A percentile compares a stretch with the other conserved stretches of the same genome.
Conservation (phyloP, 768 basidiomycete genomes). For the Suillus subalutaceus region DNA sequence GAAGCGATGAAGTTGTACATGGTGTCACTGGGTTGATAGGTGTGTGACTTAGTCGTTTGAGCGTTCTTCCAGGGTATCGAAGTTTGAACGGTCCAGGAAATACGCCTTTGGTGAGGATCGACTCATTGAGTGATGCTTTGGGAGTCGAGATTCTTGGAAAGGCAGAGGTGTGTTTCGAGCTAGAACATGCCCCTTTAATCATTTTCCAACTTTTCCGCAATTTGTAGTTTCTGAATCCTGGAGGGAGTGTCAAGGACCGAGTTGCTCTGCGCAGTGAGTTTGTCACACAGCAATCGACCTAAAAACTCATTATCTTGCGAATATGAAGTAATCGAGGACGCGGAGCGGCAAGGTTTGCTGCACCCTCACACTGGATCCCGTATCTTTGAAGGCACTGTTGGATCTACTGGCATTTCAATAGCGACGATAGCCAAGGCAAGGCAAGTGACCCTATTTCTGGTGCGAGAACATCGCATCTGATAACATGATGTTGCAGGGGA, state of each 20-base stretch:
- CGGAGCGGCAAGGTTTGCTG: slow-evolving; percentile 80
- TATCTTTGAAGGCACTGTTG: slow-evolving; percentile 97
- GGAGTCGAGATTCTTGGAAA: slow-evolving; percentile 96
- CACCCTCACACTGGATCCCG: slow-evolving; percentile 87
- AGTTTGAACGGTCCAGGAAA: slow-evolving; percentile 62
- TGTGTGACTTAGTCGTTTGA: slow-evolving; percentile 34
- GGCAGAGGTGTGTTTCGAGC: slow-evolving; percentile 66
- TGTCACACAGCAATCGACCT: background rate
- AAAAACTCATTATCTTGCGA: background rate
- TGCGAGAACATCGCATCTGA: background rate
- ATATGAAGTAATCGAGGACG: slow-evolving; percentile 86
- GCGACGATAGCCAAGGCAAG: slow-evolving; percentile 90
- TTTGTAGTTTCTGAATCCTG: slow-evolving; percentile 88
- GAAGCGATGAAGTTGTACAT: slow-evolving; percentile 75
- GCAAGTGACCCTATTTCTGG: slow-evolving; percentile 40
- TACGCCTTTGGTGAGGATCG: slow-evolving; percentile 90
- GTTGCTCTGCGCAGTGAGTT: slow-evolving; percentile 87
- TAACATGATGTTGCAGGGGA: slow-evolving; percentile 52
- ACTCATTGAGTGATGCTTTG: slow-evolving; percentile 86
- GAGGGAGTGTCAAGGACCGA: slow-evolving; percentile 96
- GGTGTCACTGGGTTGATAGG: slow-evolving; percentile 89
- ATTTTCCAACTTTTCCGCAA: background rate
- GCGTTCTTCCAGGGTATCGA: background rate
- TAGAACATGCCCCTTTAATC: background rate
- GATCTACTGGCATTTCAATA: slow-evolving; percentile 94